A percentile compares a stretch with the other conserved stretches of the same genome.
phyloP scores from a whole-genome alignment of 192 early-diverging fungal species.

The Backusella tarrabulga region DNA sequence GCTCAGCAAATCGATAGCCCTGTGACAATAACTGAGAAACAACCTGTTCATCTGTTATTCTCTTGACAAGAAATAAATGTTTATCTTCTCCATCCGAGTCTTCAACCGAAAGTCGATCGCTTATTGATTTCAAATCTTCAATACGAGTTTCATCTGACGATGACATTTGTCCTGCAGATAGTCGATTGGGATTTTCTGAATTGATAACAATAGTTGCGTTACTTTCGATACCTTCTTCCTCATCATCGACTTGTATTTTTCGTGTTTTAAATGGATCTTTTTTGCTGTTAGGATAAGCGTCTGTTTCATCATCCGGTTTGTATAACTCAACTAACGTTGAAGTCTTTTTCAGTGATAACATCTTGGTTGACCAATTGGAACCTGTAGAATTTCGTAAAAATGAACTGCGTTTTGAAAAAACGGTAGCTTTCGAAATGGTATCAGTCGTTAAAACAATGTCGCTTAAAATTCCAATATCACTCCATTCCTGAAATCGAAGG shows the following conservation, averaged over 20 bases:
- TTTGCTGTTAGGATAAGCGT: background rate
- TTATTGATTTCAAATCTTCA: background rate
- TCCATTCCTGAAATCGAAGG: background rate
- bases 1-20: constrained; percentile 39
- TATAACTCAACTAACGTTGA: background rate
- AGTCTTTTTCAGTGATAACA: background rate
- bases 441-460: constrained; percentile 19
- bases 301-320: constrained; percentile 1
- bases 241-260: background rate
- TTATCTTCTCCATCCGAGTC: constrained; percentile 17
- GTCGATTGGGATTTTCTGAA: background rate
- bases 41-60: constrained; percentile 10
- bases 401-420: background rate
- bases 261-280: background rate
- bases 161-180: background rate
- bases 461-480: constrained; percentile 14
- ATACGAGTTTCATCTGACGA: background rate
- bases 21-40: constrained; percentile 18
- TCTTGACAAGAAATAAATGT: constrained; percentile 35
- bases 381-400: background rate
- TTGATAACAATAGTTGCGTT: background rate
- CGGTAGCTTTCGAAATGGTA: background rate
- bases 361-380: constrained; percentile 5
- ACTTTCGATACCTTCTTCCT: background rate
- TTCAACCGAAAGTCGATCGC: constrained; percentile 4